Evolutionary conservation across 2,329 filamentous ascomycete genomes (phyloP), one percentile per base, ranked within the genome.

Genomic region (Ceratocystis destructans): DNA sequence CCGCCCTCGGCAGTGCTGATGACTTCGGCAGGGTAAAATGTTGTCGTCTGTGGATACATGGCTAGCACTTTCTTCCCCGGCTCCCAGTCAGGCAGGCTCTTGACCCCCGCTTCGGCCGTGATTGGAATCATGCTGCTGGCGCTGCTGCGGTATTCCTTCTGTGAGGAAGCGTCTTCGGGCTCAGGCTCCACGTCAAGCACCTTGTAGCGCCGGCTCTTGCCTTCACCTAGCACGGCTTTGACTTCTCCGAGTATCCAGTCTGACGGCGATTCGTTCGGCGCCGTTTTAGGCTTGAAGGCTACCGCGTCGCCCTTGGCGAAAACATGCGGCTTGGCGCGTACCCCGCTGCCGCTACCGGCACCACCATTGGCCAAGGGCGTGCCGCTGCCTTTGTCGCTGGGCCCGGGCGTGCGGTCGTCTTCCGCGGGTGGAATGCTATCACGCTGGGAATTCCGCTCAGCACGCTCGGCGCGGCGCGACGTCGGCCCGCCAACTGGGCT

Each of bases 21-120:
- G 7, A 93, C 89, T 70, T 91, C 88, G 1, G 89, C 89, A 73
- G 88, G 86, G 74, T 94, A 94, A 71, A 94, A 93, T 0, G 88
- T 92, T 0, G 89, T 92, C 0, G 89, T 93, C 71, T 90, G 86
- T 0, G 89, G 89, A 72, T 94, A 94, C 67, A 90, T 78, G 0
- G 89, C 89, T 67, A 93, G 78, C 7, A 93, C 89, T 59, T 85
- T 83, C 73, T 87, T 89, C 57, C 88, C 87, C 48, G 82, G 76
- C 45, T 87, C 83, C 67, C 87, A 82, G 50, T 87, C 79, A 3
- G 80, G 76, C 17, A 87, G 77, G 1, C 75, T 83, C 69, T 75
- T 77, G 70, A 73, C 78, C 73, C 70, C 78, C 72, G 69, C 75
- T 69, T 77, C 76, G 0, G 82, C 79, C 1, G 89, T 87, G 66